Evolutionary conservation across 148 eudicot genomes (phyloP).

Genomic region (Fagopyrum esculentum): DNA sequence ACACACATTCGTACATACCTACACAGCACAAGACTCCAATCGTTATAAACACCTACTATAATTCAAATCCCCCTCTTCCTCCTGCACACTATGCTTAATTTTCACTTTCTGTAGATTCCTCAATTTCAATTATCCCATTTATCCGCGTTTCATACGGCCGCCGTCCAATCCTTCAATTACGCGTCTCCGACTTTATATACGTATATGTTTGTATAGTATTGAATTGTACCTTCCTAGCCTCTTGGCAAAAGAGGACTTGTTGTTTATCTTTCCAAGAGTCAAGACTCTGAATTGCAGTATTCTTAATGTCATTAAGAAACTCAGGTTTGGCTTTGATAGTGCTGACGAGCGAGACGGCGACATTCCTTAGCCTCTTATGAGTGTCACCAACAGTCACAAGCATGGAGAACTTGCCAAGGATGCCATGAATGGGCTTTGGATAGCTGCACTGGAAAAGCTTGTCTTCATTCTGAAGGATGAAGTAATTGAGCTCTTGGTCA

Average conservation of each 20-base stretch:
- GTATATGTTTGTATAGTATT: background rate
- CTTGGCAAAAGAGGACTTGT: slow-evolving; percentile 39
- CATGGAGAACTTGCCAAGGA: too few species aligned
- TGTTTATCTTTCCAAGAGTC: slow-evolving; percentile 49
- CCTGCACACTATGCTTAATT: background rate
- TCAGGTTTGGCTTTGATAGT: slow-evolving; percentile 43
- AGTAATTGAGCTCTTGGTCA: slow-evolving; percentile 57
- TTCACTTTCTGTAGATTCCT: background rate
- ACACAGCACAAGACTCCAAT: too few species aligned
- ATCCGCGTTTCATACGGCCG: slow-evolving; percentile 5
- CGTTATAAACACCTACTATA: background rate
- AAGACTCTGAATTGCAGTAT: slow-evolving; percentile 25
- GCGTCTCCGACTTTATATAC: background rate
- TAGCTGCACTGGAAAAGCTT: too few species aligned
- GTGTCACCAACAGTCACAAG: too few species aligned
- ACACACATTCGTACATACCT: too few species aligned
- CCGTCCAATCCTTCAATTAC: background rate
- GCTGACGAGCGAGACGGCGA: slow-evolving; percentile 43
- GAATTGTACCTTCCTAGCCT: slow-evolving; percentile 54
- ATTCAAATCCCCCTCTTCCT: background rate
- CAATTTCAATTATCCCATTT: too few species aligned
- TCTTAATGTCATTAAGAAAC: slow-evolving; percentile 42
- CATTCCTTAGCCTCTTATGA: too few species aligned
- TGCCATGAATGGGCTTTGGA: too few species aligned
- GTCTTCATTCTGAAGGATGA: too few species aligned